phyloP scores from a whole-genome alignment of 2,329 filamentous ascomycete species.

The Phoma sp. region DNA sequence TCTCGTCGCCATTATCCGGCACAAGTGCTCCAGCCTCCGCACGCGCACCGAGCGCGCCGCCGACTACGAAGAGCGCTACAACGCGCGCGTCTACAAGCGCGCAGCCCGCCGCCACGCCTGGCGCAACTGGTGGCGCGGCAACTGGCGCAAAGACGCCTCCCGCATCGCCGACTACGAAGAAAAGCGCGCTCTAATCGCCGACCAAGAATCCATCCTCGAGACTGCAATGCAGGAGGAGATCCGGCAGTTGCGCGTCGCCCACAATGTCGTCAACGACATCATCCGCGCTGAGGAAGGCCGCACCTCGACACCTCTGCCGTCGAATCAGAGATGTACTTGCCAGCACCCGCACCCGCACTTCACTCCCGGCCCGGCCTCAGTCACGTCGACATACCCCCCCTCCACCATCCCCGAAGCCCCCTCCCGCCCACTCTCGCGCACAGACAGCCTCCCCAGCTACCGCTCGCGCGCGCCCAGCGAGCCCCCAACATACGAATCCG shows the following conservation, averaged over 20 bases:
- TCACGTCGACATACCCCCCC: constrained; percentile 41
- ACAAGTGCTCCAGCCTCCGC: constrained; percentile 59
- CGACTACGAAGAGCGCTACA: constrained; percentile 61
- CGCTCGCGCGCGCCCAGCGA: constrained; percentile 47
- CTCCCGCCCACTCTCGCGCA: constrained; percentile 47
- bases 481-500: constrained; percentile 54
- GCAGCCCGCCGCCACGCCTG: constrained; percentile 61
- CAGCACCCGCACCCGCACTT: constrained; percentile 17
- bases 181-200: constrained; percentile 57
- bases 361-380: constrained; percentile 28
- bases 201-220: constrained; percentile 56
- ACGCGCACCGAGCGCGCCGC: constrained; percentile 62
- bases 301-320: neutral
- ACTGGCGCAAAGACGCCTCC: constrained; percentile 37
- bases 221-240: constrained; percentile 56
- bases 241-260: constrained; percentile 58
- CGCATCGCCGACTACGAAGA: constrained; percentile 58
- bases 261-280: constrained; percentile 61
- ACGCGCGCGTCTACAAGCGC: constrained; percentile 59
- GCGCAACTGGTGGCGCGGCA: constrained; percentile 58
- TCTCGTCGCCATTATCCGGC: constrained; percentile 54
- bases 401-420: constrained; percentile 42
- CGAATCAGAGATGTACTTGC: constrained; percentile 24
- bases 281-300: constrained; percentile 52
- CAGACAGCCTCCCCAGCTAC: constrained; percentile 55